Conservation (phyloP, 371 early-diverging fungal genomes). For the Actinomortierella ambigua region DNA sequence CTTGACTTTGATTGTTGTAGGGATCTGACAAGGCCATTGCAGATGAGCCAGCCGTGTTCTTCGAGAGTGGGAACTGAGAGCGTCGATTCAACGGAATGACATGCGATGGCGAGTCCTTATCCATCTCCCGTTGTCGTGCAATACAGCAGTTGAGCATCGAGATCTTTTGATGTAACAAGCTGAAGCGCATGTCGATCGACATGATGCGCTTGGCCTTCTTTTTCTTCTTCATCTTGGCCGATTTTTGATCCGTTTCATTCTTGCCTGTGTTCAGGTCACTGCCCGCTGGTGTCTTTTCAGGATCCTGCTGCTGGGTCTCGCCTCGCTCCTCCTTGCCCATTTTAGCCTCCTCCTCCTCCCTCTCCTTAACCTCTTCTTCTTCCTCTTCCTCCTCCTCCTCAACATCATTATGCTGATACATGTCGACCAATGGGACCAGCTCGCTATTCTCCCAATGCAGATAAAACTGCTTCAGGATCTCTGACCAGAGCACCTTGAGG, state of each 20-base stretch:
- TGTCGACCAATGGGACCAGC: constrained; percentile 55
- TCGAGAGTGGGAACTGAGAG: not conserved
- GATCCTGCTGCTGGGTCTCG: too few relatives aligned
- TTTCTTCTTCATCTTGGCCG: too few relatives aligned
- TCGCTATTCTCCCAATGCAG: constrained; percentile 72
- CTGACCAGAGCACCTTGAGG: constrained; percentile 70
- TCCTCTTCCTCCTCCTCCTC: not conserved
- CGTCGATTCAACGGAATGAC: constrained; percentile 17
- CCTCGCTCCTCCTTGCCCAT: too few relatives aligned
- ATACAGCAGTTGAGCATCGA: constrained; percentile 91
- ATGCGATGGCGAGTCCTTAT: constrained; percentile 22
- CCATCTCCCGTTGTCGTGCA: constrained; percentile 50
- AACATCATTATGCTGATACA: constrained; percentile 31
- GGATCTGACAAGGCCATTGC: not conserved
- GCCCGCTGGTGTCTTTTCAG: too few relatives aligned
- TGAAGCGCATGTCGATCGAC: constrained; percentile 76
- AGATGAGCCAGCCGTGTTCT: constrained; percentile 4
- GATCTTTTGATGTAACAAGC: constrained; percentile 85
- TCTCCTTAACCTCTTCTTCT: constrained; percentile 12
- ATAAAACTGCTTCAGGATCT: constrained; percentile 62
- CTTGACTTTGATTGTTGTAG: too few relatives aligned
- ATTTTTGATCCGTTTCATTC: too few relatives aligned
- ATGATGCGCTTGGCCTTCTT: constrained; percentile 27
- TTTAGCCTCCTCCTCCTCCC: constrained; percentile 6
- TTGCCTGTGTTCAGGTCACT: too few relatives aligned